phyloP scores from a whole-genome alignment of 2,329 filamentous ascomycete species.

The Pyrenochaeta sp. region DNA sequence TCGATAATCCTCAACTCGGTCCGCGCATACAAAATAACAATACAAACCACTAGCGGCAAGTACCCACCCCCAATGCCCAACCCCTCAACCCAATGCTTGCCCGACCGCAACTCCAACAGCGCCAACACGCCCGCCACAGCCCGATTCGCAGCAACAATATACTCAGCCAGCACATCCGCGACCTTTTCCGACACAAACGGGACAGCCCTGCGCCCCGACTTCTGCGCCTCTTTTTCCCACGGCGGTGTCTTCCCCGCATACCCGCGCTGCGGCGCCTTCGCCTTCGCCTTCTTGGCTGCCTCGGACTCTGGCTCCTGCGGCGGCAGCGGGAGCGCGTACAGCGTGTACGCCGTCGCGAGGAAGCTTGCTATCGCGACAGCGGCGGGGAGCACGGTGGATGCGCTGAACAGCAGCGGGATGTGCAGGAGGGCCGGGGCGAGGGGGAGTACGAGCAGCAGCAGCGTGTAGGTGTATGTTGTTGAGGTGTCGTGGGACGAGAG shows the following conservation, averaged over 20 bases:
- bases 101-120: slow-evolving; percentile 42
- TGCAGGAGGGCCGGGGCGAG: slow-evolving; percentile 64
- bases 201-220: slow-evolving; percentile 19
- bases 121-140: slow-evolving; percentile 62
- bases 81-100: slow-evolving; percentile 32
- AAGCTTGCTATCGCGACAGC: slow-evolving; percentile 70
- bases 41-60: slow-evolving; percentile 63
- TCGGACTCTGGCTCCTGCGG: slow-evolving; percentile 48
- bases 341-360: slow-evolving; percentile 66
- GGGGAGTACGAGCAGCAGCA: slow-evolving; percentile 67
- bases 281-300: slow-evolving; percentile 9
- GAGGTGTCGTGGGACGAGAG: slow-evolving; percentile 48
- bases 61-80: slow-evolving; percentile 47
- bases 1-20: slow-evolving; percentile 73
- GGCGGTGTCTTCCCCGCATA: slow-evolving; percentile 14
- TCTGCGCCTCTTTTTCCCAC: slow-evolving; percentile 10
- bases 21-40: slow-evolving; percentile 67
- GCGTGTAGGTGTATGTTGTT: slow-evolving; percentile 58
- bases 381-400: slow-evolving; percentile 53
- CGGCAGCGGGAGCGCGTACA: slow-evolving; percentile 64
- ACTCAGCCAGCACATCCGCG: slow-evolving; percentile 61
- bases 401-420: slow-evolving; percentile 56
- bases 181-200: slow-evolving; percentile 30
- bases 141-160: slow-evolving; percentile 68
- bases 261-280: slow-evolving; percentile 18